Base-by-base conservation (phyloP, 163 green algal genomes). In the Scenedesmus sp. region DNA sequence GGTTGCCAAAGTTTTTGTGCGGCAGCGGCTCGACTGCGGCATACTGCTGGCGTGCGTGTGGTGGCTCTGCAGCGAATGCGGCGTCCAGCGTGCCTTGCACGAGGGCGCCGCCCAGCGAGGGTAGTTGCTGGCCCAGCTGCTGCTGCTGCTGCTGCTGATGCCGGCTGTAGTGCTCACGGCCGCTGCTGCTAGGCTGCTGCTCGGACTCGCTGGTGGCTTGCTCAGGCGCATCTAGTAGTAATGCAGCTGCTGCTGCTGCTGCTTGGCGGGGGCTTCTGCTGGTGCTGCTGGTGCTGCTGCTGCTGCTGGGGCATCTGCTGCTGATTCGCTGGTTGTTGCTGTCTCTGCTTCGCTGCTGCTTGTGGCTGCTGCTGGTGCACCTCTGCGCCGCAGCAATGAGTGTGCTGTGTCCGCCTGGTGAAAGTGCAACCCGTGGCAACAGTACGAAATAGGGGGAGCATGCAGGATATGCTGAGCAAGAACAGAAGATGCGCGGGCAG, bases 1-100 rank as follows among this genome's bases (percentile, higher is more conserved):
- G 85, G 22, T 86, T 90, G 42, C 94, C 94, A 40, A 90, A 92
- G 91, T 95, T 90, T 80, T 95, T 95, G 72, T 92, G 86, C 20
- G 93, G 93, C 78, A 95, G 86, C 13, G 87, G 93, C 3, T 87
- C 33, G 20, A 85, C 37, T 7, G 70, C 12, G 37, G 65, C 85
- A 73, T 89, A 49, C 85, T 61, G 42, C 24, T 35, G 78, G 42
- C 78, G 72, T 24, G 42, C 43, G 12, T 35, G 78, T 7, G 42
- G 20, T 9, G 43, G 24, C 24, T 56, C 78, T 3, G 24, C 78
- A 35, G 6, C 78, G 15, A 81, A 44, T 9, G 72, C 72, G 26
- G 37, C 72, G 5, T 81, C 72, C 30, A 81, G 16, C 30, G 72
- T 46, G 72, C 72, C 72, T n/a, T 30, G 30, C 4, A 81, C 33